Percentiles rank a stretch among this genome's conserved stretches.
Evolutionary conservation across 2,329 filamentous ascomycete species (phyloP).

Genomic region (Ambrosiella xylebori): DNA sequence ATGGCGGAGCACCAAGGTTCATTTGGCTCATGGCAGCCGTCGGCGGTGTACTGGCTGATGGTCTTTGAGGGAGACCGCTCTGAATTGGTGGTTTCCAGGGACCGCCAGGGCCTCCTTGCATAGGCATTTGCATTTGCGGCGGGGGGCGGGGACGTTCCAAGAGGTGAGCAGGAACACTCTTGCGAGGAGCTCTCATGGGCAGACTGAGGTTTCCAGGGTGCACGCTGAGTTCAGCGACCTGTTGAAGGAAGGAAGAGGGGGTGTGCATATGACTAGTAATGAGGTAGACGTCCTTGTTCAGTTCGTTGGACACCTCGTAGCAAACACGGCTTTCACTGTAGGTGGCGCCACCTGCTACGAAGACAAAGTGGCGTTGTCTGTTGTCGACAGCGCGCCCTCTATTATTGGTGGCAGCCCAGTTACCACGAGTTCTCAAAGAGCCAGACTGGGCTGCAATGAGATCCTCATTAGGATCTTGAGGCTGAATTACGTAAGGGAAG

Average conservation of each 20-base stretch:
- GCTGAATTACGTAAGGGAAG: constrained; percentile 60
- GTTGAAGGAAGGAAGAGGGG: constrained; percentile 64
- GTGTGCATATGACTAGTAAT: constrained; percentile 86
- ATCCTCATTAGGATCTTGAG: constrained; percentile 44
- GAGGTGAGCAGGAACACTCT: constrained; percentile 69
- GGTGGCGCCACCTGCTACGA: constrained; percentile 88
- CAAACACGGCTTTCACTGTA: constrained; percentile 80
- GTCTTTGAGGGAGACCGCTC: constrained; percentile 4
- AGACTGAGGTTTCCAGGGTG: constrained; percentile 63
- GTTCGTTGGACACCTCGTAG: constrained; percentile 63
- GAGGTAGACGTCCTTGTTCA: constrained; percentile 69
- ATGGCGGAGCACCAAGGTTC: constrained; percentile 6
- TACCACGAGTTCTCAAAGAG: constrained; percentile 81
- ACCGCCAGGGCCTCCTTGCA: constrained; percentile 1
- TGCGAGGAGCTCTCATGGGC: constrained; percentile 62
- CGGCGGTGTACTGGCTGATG: constrained; percentile 1
- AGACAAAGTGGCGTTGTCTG: constrained; percentile 77
- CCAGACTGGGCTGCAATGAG: constrained; percentile 40
- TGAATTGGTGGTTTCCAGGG: not conserved
- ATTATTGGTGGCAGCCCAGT: constrained; percentile 69
- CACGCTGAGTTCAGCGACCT: constrained; percentile 61
- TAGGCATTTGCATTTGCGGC: constrained; percentile 5
- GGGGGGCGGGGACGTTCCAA: constrained; percentile 42
- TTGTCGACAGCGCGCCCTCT: constrained; percentile 52
- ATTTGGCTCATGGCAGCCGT: constrained; percentile 11